Evolutionary conservation across 2,329 filamentous ascomycete species (phyloP).

Genomic region (Botrytis byssoidea): DNA sequence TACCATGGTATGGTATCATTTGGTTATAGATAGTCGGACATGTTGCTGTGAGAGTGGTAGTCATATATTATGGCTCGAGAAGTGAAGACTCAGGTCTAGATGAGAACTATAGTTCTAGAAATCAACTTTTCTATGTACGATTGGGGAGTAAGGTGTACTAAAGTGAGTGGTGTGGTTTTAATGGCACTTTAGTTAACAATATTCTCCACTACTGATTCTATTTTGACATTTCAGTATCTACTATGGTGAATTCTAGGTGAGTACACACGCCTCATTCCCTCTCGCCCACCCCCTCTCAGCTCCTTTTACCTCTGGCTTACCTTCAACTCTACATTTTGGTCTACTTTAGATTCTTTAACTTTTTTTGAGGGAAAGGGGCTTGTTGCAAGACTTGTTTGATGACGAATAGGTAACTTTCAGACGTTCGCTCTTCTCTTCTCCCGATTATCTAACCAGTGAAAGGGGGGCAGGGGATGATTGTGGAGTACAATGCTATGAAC

Average conservation of each 20-base stretch:
- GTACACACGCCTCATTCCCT: background rate
- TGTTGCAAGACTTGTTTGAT: background rate
- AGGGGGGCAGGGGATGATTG: background rate
- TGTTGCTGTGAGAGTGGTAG: background rate
- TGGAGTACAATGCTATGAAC: background rate
- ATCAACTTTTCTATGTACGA: background rate
- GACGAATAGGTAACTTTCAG: background rate
- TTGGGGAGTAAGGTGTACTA: background rate
- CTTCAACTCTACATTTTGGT: background rate
- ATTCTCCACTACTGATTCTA: background rate
- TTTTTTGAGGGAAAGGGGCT: background rate
- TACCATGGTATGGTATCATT: background rate
- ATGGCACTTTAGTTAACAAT: background rate
- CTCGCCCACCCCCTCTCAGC: background rate
- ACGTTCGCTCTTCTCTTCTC: background rate
- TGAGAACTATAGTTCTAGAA: background rate
- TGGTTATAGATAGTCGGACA: background rate
- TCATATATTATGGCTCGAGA: background rate
- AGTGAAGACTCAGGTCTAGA: background rate
- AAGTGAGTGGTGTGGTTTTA: background rate
- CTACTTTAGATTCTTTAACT: background rate
- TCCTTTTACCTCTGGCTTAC: background rate
- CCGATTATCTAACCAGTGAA: fast-evolving
- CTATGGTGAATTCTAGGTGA: background rate
- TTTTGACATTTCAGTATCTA: background rate